These are phyloP conservation scores for Botrytis porri DNA, from an alignment of 2,329 filamentous ascomycete genomes.

Conservation along the genomic window DNA sequence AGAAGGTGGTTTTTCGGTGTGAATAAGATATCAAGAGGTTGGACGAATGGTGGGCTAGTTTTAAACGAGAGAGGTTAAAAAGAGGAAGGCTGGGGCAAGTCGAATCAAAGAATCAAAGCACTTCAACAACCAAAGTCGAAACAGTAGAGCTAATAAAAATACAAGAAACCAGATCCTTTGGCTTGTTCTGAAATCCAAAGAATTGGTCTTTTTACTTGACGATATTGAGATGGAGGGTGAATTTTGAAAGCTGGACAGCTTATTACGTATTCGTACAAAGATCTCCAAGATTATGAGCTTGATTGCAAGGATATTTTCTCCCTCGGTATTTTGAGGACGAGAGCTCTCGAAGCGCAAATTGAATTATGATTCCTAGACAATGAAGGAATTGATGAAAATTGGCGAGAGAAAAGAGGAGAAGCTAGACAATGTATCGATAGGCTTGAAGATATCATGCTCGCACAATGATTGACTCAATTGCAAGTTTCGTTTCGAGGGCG, in stretches of 20 bases:
- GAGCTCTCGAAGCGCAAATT: background rate
- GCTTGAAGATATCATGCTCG: constrained; percentile 29
- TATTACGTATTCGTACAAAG: background rate
- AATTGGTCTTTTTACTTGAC: background rate
- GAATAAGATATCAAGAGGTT: constrained; percentile 16
- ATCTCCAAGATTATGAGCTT: background rate
- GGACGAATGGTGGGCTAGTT: constrained; percentile 13
- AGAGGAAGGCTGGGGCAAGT: constrained; percentile 15
- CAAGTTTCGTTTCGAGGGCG: background rate
- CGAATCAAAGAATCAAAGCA: constrained; percentile 6
- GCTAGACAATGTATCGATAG: constrained; percentile 18
- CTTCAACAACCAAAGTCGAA: background rate
- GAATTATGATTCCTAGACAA: background rate
- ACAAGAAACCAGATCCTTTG: background rate
- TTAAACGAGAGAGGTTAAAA: constrained; percentile 12
- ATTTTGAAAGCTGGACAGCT: background rate
- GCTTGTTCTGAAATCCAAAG: background rate
- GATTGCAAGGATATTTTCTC: background rate
- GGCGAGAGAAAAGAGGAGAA: constrained; percentile 11
- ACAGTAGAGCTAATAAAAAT: background rate
- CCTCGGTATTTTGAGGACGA: background rate
- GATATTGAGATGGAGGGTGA: background rate
- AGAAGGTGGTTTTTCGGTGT: constrained; percentile 5
- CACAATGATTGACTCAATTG: constrained; percentile 23
- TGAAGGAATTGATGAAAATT: background rate